Evolutionary conservation across 129 eudicot genomes (phyloP).

Genomic region (Chrysanthemum lavandulifolium): DNA sequence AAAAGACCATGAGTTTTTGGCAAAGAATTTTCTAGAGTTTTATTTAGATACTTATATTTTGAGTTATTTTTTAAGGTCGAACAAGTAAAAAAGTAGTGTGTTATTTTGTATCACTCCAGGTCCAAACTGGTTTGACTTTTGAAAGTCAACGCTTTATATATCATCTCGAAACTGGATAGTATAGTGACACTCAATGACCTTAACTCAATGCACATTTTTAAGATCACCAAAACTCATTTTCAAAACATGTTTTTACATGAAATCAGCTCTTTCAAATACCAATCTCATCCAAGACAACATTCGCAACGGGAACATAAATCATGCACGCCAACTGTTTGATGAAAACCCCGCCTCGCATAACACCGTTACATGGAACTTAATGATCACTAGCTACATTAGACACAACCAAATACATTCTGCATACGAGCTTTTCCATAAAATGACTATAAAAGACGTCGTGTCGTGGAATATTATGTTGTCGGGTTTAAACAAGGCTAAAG

Average conservation of each 20-base stretch:
- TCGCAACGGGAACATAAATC: conserved; percentile 35
- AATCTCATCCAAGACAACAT: conserved; percentile 39
- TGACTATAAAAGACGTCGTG: conserved; percentile 70
- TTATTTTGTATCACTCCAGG: no score
- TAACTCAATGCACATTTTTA: not conserved
- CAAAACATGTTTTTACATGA: conserved; percentile 5
- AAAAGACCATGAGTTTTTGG: no score
- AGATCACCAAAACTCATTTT: conserved; percentile 17
- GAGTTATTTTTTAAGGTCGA: no score
- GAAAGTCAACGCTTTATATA: no score
- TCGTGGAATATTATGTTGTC: conserved; percentile 83
- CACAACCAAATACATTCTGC: conserved; percentile 47
- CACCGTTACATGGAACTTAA: conserved; percentile 60
- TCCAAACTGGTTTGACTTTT: no score
- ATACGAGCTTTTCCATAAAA: conserved; percentile 63
- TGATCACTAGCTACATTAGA: conserved; percentile 49
- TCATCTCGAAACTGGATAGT: no score
- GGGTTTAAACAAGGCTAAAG: conserved; percentile 39
- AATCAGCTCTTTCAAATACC: conserved; percentile 35
- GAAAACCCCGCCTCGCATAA: conserved; percentile 37
- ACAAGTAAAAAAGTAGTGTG: no score
- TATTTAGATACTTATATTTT: no score
- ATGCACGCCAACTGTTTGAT: conserved; percentile 62
- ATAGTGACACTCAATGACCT: no score
- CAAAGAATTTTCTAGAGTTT: no score